A percentile compares a stretch with the other conserved stretches of the same genome.
Conservation (phyloP, 1,284 basidiomycete genomes). For the Cutaneotrichosporon cutaneum region DNA sequence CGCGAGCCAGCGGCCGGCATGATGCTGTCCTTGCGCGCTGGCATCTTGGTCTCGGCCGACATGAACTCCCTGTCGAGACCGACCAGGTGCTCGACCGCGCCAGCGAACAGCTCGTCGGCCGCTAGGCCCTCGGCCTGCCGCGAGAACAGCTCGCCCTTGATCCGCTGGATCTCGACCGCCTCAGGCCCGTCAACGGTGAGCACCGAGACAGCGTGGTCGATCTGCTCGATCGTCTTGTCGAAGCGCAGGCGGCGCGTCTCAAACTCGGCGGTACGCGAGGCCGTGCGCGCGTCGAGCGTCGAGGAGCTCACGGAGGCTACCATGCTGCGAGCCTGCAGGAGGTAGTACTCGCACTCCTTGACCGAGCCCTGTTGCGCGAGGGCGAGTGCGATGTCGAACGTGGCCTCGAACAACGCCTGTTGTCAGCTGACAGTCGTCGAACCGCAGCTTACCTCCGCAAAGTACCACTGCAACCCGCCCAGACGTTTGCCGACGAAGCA, state of each 20-base stretch:
- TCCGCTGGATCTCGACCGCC: constrained; percentile 62
- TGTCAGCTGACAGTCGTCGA: background rate
- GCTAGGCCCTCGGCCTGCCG: constrained; percentile 58
- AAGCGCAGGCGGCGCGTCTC: constrained; percentile 63
- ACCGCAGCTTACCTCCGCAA: constrained; percentile 57
- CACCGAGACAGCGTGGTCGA: constrained; percentile 58
- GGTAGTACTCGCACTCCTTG: constrained; percentile 77
- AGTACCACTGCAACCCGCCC: constrained; percentile 68
- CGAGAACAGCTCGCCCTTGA: constrained; percentile 58
- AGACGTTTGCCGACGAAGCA: constrained; percentile 47
- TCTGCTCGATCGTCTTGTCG: constrained; percentile 59
- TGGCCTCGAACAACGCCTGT: constrained; percentile 59
- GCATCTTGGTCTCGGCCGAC: constrained; percentile 36
- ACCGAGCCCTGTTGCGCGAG: constrained; percentile 72
- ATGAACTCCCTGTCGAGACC: constrained; percentile 41
- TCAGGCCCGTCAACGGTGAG: constrained; percentile 54
- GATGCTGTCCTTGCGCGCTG: constrained; percentile 21
- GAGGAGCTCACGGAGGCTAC: constrained; percentile 66
- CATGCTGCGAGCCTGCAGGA: constrained; percentile 68
- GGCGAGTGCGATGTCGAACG: constrained; percentile 63
- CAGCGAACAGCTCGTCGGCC: constrained; percentile 54
- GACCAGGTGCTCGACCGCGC: constrained; percentile 37
- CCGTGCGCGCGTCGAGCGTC: constrained; percentile 63
- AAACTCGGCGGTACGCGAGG: constrained; percentile 66
- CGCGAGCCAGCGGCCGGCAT: constrained; percentile 56